Percentiles rank a stretch among this genome's conserved stretches.
Conservation (phyloP, 805 yeast species). For the Sugiyamaella valdiviana region DNA sequence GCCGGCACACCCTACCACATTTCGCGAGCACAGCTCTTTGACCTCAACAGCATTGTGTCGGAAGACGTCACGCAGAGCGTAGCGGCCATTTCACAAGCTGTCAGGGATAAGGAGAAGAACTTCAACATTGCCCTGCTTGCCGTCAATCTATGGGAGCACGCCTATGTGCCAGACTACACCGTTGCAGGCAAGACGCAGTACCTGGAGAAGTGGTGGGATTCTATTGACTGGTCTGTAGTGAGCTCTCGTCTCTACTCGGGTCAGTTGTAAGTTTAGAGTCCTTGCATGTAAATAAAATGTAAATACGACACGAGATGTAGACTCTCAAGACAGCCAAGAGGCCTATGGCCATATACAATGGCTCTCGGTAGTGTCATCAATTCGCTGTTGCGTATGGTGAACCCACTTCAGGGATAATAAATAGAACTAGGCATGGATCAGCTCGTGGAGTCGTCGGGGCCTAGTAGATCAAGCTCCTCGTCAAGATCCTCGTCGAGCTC, state of each 20-base stretch:
- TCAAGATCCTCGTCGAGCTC: constrained; percentile 1
- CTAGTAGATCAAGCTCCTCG: not conserved
- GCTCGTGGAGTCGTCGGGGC: not conserved
- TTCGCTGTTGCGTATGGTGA: not conserved
- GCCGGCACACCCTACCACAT: constrained; percentile 75
- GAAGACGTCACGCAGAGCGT: constrained; percentile 47
- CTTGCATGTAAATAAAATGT: constrained; percentile 2
- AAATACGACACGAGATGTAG: not conserved
- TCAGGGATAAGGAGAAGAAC: constrained; percentile 24
- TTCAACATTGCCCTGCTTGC: constrained; percentile 60
- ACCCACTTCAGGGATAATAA: not conserved
- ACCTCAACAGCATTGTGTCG: constrained; percentile 65
- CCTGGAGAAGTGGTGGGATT: constrained; percentile 66
- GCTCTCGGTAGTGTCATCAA: not conserved
- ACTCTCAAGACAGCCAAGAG: not conserved
- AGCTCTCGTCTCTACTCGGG: constrained; percentile 18
- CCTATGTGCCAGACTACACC: constrained; percentile 83
- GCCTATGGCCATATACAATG: not conserved
- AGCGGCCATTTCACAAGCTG: constrained; percentile 38
- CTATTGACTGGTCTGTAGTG: constrained; percentile 69
- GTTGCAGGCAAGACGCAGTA: constrained; percentile 63
- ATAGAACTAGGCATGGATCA: not conserved
- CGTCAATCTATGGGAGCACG: constrained; percentile 81
- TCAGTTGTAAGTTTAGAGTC: not conserved
- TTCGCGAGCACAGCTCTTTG: constrained; percentile 56